Evolutionary conservation across 257 asterid genomes (phyloP).

Genomic region (Oldenlandia corymbosa): DNA sequence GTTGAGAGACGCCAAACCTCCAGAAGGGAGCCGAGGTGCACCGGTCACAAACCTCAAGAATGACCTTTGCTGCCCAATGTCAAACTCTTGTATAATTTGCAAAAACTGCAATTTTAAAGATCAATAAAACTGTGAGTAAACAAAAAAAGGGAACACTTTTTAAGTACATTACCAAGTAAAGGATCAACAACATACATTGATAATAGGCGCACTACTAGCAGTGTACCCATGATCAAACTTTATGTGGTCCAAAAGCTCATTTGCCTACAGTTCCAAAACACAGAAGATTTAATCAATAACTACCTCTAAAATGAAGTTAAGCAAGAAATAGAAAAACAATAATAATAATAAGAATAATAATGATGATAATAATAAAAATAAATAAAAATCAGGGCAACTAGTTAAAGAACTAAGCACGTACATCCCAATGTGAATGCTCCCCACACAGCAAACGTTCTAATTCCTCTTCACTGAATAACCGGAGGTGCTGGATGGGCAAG

Average conservation of each 20-base stretch:
- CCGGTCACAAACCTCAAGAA: conserved; percentile 97
- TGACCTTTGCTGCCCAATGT: conserved; percentile 67
- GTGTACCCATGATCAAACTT: conserved; percentile 98
- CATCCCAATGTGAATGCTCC: conserved; percentile 77
- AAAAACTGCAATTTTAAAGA: conserved; percentile 44
- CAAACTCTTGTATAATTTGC: conserved; percentile 77
- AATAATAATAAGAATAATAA: too few species aligned
- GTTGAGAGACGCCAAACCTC: conserved; percentile 89
- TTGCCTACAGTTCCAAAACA: conserved; percentile 45
- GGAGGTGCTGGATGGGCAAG: conserved; percentile 68
- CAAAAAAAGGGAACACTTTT: too few species aligned
- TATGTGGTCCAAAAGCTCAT: conserved; percentile 72
- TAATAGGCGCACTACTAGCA: conserved; percentile 68
- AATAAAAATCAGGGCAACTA: too few species aligned
- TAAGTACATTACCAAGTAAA: not conserved
- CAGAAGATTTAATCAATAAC: not conserved
- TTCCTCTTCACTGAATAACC: conserved; percentile 77
- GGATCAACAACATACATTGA: conserved; percentile 43
- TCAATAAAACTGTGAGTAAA: too few species aligned
- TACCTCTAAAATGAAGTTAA: not conserved
- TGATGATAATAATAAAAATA: too few species aligned
- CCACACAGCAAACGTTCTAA: conserved; percentile 85
- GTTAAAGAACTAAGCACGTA: conserved; percentile 25
- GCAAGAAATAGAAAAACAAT: conserved; percentile 11
- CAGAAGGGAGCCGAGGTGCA: conserved; percentile 88